Conservation (phyloP, 2,329 filamentous ascomycete species). For the Calycina marina region DNA sequence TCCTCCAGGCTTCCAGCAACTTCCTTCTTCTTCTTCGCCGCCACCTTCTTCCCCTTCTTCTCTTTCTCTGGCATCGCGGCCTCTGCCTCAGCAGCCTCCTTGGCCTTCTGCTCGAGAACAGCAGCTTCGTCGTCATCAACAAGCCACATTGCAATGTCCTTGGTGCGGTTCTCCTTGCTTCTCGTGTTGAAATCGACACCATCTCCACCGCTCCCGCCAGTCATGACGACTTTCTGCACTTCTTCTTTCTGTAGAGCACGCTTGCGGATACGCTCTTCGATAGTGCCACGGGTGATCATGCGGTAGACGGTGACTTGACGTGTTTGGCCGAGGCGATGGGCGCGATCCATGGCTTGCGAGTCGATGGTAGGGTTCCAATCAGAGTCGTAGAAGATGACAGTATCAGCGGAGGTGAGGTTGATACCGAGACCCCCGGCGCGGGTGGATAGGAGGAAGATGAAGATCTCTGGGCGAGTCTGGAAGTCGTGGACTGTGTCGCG, state of each 20-base stretch:
- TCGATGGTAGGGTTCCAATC: conserved; percentile 99
- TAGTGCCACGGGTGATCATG: conserved; percentile 89
- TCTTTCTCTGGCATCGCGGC: conserved; percentile 47
- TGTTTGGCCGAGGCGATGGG: conserved; percentile 92
- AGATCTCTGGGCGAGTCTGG: conserved; percentile 87
- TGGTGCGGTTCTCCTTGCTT: conserved; percentile 79
- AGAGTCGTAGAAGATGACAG: conserved; percentile 98
- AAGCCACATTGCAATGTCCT: conserved; percentile 98
- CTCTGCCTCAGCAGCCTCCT: conserved; percentile 51
- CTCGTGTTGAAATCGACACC: conserved; percentile 95
- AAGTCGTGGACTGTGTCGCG: conserved; percentile 94
- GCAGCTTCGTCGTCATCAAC: conserved; percentile 94
- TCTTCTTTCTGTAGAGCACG: conserved; percentile 96
- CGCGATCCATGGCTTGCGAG: conserved; percentile 96
- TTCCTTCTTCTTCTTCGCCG: conserved; percentile 38
- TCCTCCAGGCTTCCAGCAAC: conserved; percentile 67
- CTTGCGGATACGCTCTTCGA: conserved; percentile 96
- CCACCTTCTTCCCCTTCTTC: conserved; percentile 47
- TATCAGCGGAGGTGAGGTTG: conserved; percentile 91
- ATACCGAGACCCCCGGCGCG: conserved; percentile 96
- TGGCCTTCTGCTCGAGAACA: conserved; percentile 83
- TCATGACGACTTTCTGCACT: conserved; percentile 92
- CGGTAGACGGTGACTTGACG: conserved; percentile 94
- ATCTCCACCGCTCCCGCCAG: conserved; percentile 64
- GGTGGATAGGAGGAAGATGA: conserved; percentile 91